Base-by-base conservation (phyloP, 106 monocot genomes). In the Acanthochlamys bracteata region DNA sequence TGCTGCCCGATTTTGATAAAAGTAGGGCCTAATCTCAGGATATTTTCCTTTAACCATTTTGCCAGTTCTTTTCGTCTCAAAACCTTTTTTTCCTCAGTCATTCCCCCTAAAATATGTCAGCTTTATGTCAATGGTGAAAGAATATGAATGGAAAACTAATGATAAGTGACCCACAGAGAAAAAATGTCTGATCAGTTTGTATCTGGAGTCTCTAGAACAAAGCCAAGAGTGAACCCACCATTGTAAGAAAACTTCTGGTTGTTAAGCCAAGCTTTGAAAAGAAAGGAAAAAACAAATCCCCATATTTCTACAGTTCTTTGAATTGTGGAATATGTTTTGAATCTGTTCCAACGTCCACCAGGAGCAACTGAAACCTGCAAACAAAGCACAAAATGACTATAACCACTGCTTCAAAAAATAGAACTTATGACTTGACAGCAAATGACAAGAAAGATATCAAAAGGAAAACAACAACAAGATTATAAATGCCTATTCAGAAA, bases 1-100 rank as follows among this genome's bases (percentile, higher is more conserved):
- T 98, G 96, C 74, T 98, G 96, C 25, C 96, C 96, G 59, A 92
- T 83, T 79, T 98, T 98, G 61, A 98, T 98, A 74, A 98, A 98
- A 43, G 96, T 98, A 53, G 96, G 96, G 8, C 96, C 96, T 69
- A 98, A 73, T 69, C 92, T 98, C 70, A 98, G 69, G 71, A 98
- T 85, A 78, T 82, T 92, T 71, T 98, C 92, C 73, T 98, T 98
- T 24, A 98, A 73, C 96, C 96, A 98, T 57, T 88, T 98, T 13
- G 96, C 96, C 67, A 98, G 83, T 43, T 41, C 70, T 92, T 75
- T 91, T 54, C 91, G 61, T 61, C 83, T 85, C 15, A 75, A 60
- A 39, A 57, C 60, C 64, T 81, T 92, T 75, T 98, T 98, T 73
- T 83, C 84, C 76, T 98, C 91, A 0, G 96, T 98, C 91, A 98